Evolutionary conservation across 164 flowering plant species (phyloP), one percentile per base, ranked within the genome.

Genomic region (Aristolochia californica): DNA sequence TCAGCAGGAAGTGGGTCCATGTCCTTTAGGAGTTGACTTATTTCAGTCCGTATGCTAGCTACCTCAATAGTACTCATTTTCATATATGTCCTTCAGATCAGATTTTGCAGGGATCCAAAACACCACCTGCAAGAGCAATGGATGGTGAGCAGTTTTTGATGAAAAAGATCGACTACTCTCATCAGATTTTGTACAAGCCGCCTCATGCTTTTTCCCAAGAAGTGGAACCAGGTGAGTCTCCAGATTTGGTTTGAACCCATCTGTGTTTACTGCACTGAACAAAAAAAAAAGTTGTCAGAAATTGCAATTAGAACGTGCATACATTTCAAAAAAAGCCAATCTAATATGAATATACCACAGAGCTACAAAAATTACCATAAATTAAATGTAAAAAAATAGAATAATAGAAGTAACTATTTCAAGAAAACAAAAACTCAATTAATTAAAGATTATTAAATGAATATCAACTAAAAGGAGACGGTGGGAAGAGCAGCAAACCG

Each of bases 231-330:
- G 88, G 11, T 91, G 95, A 68, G 85, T 88, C 83, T 91, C 98
- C n/a, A 91, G 73, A 63, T 91, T 88, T 65, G 95, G 95, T 70
- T 88, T 88, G 64, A 91, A 91, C 15, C 98, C 95, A 75, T 91
- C 95, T 55, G 67, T 72, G 62, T 85, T 91, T 66, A 91, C 95
- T 70, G 89, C 79, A 68, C n/a, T 91, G 43, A 54, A 54, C 57
- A 52, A 1, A 52, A n/a, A n/a, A n/a, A n/a, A 34, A 52, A 22
- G 55, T 1, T 52, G n/a, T 13, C 28, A 24, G 2, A 10, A 23
- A 48, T 15, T n/a, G 22, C 12, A 48, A n/a, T 48, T 8, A 48
- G 23, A 48, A 34, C 10, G 11, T 34, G 40, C 40, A n/a, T 48
- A 48, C 12, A 21, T 8, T 48, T 22, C 20, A 48, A 13, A 50